Evolutionary conservation across 2,329 filamentous ascomycete species (phyloP).

Genomic region (Cordyceps tenuipes): DNA sequence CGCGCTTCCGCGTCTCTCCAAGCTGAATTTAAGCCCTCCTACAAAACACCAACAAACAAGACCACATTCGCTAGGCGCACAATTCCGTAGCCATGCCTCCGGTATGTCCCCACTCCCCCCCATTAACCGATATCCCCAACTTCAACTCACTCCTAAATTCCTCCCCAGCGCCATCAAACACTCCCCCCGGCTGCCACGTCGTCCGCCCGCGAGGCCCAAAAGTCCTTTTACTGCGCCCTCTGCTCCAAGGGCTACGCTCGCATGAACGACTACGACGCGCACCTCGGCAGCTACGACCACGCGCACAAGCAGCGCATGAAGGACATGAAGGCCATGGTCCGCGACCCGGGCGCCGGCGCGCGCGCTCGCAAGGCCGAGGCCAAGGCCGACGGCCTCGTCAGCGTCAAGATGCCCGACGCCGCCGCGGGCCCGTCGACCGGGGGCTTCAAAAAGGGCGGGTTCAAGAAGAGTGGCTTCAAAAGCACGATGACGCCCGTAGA

Average conservation of each 20-base stretch:
- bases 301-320: slow-evolving; percentile 85
- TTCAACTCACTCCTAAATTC: slow-evolving; percentile 14
- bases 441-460: slow-evolving; percentile 60
- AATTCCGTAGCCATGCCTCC: background rate
- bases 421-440: slow-evolving; percentile 24
- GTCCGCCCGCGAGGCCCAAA: slow-evolving; percentile 65
- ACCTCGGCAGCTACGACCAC: slow-evolving; percentile 91
- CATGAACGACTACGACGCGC: slow-evolving; percentile 93
- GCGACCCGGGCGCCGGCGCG: slow-evolving; percentile 57
- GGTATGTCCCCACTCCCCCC: background rate
- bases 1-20: background rate
- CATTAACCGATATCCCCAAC: background rate
- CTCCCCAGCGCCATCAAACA: slow-evolving; percentile 51
- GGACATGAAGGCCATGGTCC: slow-evolving; percentile 78
- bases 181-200: slow-evolving; percentile 50
- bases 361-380: slow-evolving; percentile 63
- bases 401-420: slow-evolving; percentile 49
- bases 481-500: slow-evolving; percentile 57
- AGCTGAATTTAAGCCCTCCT: background rate
- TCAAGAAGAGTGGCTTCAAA: slow-evolving; percentile 80
- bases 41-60: background rate
- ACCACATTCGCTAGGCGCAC: background rate
- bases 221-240: slow-evolving; percentile 75
- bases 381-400: slow-evolving; percentile 60
- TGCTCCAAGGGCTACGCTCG: slow-evolving; percentile 92